Evolutionary conservation across 768 basidiomycete species (phyloP).

Genomic region (Lactarius deliciosus): DNA sequence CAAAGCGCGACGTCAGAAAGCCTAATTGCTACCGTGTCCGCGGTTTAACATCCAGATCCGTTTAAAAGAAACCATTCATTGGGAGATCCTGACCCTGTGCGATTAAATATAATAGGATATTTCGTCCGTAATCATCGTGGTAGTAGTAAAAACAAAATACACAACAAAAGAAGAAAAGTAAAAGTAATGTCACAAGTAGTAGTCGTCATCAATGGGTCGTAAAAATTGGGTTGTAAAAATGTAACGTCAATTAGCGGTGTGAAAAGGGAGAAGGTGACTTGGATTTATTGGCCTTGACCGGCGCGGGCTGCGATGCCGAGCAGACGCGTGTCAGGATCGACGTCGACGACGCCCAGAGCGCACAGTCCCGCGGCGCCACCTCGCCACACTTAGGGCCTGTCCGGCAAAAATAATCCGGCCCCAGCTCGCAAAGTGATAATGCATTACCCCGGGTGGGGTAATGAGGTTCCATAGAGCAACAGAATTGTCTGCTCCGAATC

Average conservation of each 20-base stretch:
- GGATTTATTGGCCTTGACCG: slow-evolving; percentile 11
- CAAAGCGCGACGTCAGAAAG: too few species aligned
- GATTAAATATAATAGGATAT: neutral
- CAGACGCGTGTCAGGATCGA: slow-evolving; percentile 1
- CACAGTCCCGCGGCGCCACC: slow-evolving; percentile 71
- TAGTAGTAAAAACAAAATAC: neutral
- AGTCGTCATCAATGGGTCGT: neutral
- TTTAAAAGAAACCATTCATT: too few species aligned
- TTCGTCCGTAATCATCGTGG: neutral
- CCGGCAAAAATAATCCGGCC: too few species aligned
- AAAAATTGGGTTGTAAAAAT: neutral
- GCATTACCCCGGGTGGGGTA: too few species aligned
- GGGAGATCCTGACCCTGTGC: neutral
- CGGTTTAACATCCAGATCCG: too few species aligned
- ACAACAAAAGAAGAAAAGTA: neutral
- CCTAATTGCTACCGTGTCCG: too few species aligned
- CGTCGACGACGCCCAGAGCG: slow-evolving; percentile 43
- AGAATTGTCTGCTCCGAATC: too few species aligned
- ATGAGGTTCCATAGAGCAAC: too few species aligned
- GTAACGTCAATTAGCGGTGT: neutral
- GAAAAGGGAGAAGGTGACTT: slow-evolving; percentile 22
- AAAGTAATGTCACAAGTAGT: neutral
- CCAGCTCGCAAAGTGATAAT: too few species aligned
- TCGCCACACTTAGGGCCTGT: slow-evolving; percentile 94
- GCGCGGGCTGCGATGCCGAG: neutral